Base-by-base conservation (phyloP, 371 early-diverging fungal species). In the Mucor indicus region DNA sequence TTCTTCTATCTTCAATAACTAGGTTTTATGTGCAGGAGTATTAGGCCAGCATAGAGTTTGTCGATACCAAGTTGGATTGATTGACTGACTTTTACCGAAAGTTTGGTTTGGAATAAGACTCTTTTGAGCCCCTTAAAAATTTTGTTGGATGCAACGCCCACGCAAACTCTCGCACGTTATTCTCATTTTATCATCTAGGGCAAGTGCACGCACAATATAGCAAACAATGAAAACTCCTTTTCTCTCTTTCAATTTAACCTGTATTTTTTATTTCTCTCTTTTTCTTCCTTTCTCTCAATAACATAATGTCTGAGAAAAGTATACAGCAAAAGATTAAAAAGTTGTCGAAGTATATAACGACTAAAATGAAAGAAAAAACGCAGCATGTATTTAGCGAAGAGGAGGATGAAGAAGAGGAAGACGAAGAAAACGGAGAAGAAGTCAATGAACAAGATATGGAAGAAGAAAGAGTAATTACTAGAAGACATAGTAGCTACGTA, bases 401-500 rank as follows among this genome's bases (percentile, higher is more conserved):
- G 13, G 35, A 32, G 4, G 31, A 23, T n/a, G 40, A 39, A 10
- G 23, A 23, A 22, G 40, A 39, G 0, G 40, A 39, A 1, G 40
- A 39, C 11, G 23, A 39, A 23, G 23, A 23, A 23, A 13, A n/a
- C 4, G 17, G n/a, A 4, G n/a, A 21, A 39, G 40, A 21, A 21
- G 12, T 24, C 17, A 41, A n/a, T 27, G 11, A 11, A 27, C 29
- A 42, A 22, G 29, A 27, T 16, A 11, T n/a, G 9, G 24, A 15
- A 3, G n/a, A 24, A 27, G 29, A 24, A 15, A 16, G 27, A n/a
- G 25, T 31, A 3, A 20, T 48, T 10, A 13, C 13, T 22, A 19
- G 48, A 39, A 38, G 48, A 39, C 48, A 48, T 31, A 48, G 48
- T 22, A 48, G 48, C 37, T 48, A 48, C 23, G 39, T 39, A 21